Evolutionary conservation across 495 filamentous ascomycete species (phyloP).

Genomic region (Aspergillus incahuasiensis): DNA sequence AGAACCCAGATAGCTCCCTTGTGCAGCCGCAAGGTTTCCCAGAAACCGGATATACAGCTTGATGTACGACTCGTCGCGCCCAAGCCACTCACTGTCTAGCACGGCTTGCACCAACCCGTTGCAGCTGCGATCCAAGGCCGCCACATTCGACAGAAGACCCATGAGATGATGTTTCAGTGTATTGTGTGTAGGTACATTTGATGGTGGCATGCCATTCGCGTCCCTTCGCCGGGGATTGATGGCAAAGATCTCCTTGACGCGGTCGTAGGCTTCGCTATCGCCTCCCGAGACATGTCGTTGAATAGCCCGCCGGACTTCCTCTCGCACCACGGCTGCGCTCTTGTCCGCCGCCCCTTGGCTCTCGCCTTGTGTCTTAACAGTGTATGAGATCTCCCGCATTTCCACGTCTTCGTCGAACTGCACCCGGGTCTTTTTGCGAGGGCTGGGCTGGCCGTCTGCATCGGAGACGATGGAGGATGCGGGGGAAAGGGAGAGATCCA

Average conservation of each 20-base stretch:
- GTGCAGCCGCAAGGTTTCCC: conserved; percentile 73
- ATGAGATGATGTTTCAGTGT: conserved; percentile 69
- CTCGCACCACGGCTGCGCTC: conserved; percentile 55
- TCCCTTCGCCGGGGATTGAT: conserved; percentile 40
- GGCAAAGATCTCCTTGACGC: conserved; percentile 64
- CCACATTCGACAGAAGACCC: conserved; percentile 69
- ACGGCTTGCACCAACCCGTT: conserved; percentile 68
- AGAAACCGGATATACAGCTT: conserved; percentile 75
- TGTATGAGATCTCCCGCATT: conserved; percentile 35
- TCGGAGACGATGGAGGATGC: conserved; percentile 33
- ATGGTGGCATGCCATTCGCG: conserved; percentile 36
- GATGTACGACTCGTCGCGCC: conserved; percentile 74
- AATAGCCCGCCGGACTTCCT: conserved; percentile 70
- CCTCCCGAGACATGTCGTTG: conserved; percentile 56
- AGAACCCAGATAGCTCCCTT: conserved; percentile 57
- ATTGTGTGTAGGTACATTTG: conserved; percentile 41
- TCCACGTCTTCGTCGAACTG: conserved; percentile 71
- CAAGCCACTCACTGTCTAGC: conserved; percentile 76
- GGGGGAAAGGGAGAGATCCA: conserved; percentile 35
- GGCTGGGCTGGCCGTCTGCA: conserved; percentile 37
- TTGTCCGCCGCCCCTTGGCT: conserved; percentile 49
- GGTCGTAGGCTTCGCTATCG: conserved; percentile 68
- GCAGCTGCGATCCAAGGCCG: conserved; percentile 66
- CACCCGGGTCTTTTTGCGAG: conserved; percentile 61
- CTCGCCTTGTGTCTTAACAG: conserved; percentile 8